phyloP scores from a whole-genome alignment of 768 basidiomycete genomes.

The Mycena filopes region DNA sequence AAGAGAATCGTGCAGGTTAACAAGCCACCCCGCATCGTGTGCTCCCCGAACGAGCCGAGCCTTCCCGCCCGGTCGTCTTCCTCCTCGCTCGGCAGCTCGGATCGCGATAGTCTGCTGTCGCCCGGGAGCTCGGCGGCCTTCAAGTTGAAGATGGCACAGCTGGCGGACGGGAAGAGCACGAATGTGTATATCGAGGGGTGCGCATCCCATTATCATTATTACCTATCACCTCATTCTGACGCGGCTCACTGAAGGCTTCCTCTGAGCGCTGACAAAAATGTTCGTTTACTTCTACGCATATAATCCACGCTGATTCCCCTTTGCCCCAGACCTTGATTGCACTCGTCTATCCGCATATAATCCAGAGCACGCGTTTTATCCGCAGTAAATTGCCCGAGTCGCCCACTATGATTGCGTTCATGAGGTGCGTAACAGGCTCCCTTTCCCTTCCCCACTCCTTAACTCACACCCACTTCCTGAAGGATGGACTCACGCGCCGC shows the following conservation, averaged over 20 bases:
- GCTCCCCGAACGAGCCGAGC: not conserved
- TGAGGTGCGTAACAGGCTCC: slow-evolving; percentile 50
- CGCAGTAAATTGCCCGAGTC: slow-evolving; percentile 64
- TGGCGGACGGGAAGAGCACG: slow-evolving; percentile 57
- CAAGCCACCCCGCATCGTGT: slow-evolving; percentile 21
- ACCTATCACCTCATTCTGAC: not conserved
- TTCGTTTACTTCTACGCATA: slow-evolving; percentile 28
- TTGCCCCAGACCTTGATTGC: slow-evolving; percentile 50
- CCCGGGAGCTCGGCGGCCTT: slow-evolving; percentile 40
- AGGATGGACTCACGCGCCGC: slow-evolving; percentile 62
- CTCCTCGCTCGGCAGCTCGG: not conserved
- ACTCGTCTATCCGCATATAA: slow-evolving; percentile 57
- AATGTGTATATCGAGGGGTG: slow-evolving; percentile 68
- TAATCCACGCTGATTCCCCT: not conserved
- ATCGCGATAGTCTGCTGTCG: not conserved
- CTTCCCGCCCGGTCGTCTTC: slow-evolving; percentile 5
- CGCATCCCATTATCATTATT: slow-evolving; percentile 16
- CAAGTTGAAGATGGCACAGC: slow-evolving; percentile 64
- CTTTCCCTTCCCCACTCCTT: not conserved
- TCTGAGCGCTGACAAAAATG: slow-evolving; percentile 56
- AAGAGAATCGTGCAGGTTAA: slow-evolving; percentile 7
- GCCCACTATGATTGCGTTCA: slow-evolving; percentile 67
- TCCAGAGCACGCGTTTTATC: slow-evolving; percentile 67
- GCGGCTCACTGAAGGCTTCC: slow-evolving; percentile 51
- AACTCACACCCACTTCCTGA: not conserved